Base-by-base conservation (phyloP, 345 rosid species). In the Citropsis articulata region DNA sequence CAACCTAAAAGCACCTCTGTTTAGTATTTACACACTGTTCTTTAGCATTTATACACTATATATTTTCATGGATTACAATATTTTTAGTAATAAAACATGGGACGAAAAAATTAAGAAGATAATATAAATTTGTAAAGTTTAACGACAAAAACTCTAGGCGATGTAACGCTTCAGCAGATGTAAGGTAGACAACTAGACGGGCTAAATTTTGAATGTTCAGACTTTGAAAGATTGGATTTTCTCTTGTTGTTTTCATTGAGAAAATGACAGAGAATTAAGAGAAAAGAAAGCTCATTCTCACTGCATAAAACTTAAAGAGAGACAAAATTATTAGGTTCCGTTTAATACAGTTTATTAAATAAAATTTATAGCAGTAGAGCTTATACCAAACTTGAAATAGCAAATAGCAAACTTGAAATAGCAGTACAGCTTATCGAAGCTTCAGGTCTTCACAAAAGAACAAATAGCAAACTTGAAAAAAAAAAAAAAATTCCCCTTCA, bases 271-370 rank as follows among this genome's bases (percentile, higher is more conserved):
- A 60, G 79, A 2, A 53, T 53, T 53, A 71, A 76, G 66, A 77
- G 73, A 77, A 53, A 53, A 30, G 62, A 71, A 84, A 88, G 84
- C 89, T 85, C 89, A 73, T 77, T 83, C 86, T 83, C 90, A 79
- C 89, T 84, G 88, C 84, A 75, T 63, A 81, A 81, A 83, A 76
- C 68, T 24, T 69, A 66, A 66, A 81, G 81, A 67, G 84, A 66
- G 82, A 83, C 83, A 88, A 75, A 80, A 75, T 48, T 24, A 35
- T 4, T 69, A 68, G 78, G n/a, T n/a, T n/a, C n/a, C n/a, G n/a
- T n/a, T n/a, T n/a, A n/a, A n/a, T n/a, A n/a, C n/a, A n/a, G n/a
- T n/a, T n/a, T n/a, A n/a, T n/a, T n/a, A n/a, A n/a, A n/a, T n/a
- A n/a, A n/a, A n/a, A n/a, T n/a, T n/a, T n/a, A n/a, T n/a, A n/a